Base-by-base conservation (phyloP, 2,329 filamentous ascomycete species). In the Grosmannia clavigera region DNA sequence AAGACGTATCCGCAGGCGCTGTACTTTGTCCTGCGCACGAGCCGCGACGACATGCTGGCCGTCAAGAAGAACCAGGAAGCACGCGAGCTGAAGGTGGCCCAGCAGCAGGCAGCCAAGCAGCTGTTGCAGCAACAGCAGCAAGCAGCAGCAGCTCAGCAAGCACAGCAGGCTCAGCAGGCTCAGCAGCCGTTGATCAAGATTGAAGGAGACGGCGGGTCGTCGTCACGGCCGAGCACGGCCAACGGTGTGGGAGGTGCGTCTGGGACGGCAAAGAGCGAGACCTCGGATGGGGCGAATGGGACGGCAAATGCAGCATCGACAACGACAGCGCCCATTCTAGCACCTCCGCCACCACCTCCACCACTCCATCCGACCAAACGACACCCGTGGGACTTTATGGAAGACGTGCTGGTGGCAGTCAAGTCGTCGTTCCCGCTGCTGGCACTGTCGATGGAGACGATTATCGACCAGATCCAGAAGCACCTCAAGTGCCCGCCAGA, bases 401-500 rank as follows among this genome's bases (percentile, higher is more conserved):
- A 99, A 66, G 92, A 97, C 70, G 90, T 99, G 62, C 91, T 96
- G 81, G 88, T 91, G 40, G 88, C 91, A 35, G 84, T 99, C 59
- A 97, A 99, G 78, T 97, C 94, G 7, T 92, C 92, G 0, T 99
- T 97, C 78, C 94, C 94, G 29, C 80, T 99, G 22, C 81, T 99
- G 66, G 94, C 95, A 11, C 77, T 97, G 52, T 96, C 92, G 0
- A 97, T 99, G 94, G 94, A 99, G 75, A 96, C 92, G 0, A 99
- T 97, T 91, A 92, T 97, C 35, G 94, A 99, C 70, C 92, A 97
- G 73, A 96, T 99, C 61, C 88, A 94, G 72, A 97, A 97, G 78
- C 88, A 97, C 74, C 99, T 99, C 82, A 99, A 99, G 75, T 97
- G 94, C 68, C 92, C 92, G 16, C 92, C 92, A 0, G 94, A 99